A percentile compares a stretch with the other conserved stretches of the same genome.
Evolutionary conservation across 2,329 filamentous ascomycete genomes (phyloP).

Genomic region (Gaeumannomyces sp.): DNA sequence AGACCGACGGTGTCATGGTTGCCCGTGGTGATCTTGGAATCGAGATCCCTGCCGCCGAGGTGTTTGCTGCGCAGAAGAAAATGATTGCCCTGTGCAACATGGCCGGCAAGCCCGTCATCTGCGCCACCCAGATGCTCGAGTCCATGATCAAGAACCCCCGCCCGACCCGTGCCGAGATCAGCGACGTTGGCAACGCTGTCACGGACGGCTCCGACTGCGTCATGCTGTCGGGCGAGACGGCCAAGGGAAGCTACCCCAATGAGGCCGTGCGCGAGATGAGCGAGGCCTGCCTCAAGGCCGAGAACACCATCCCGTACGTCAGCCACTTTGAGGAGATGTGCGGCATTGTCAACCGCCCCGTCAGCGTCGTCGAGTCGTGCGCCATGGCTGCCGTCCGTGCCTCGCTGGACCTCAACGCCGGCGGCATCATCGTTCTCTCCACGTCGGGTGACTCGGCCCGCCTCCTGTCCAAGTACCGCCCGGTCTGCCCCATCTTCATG

Average conservation of each 20-base stretch:
- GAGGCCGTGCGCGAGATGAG: conserved; percentile 97
- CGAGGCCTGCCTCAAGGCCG: conserved; percentile 91
- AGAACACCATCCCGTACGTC: conserved; percentile 96
- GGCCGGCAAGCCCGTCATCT: conserved; percentile 97
- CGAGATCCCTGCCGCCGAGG: conserved; percentile 96
- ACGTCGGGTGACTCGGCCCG: conserved; percentile 94
- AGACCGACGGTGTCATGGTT: conserved; percentile 99
- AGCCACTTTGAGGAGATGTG: conserved; percentile 94
- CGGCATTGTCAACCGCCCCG: conserved; percentile 73
- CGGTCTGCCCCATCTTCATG: conserved; percentile 99
- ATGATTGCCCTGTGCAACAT: conserved; percentile 99
- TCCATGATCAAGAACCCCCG: conserved; percentile 99
- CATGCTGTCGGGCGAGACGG: conserved; percentile 98
- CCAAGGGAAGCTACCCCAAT: conserved; percentile 90
- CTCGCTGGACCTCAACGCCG: conserved; percentile 91
- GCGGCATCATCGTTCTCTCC: conserved; percentile 91
- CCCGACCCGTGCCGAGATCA: conserved; percentile 96
- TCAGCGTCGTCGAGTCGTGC: conserved; percentile 85
- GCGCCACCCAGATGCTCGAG: conserved; percentile 99
- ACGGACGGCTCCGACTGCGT: conserved; percentile 98
- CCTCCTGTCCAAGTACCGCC: conserved; percentile 95
- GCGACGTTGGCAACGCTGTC: conserved; percentile 95
- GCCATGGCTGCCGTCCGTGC: conserved; percentile 96
- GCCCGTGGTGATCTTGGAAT: conserved; percentile 98
- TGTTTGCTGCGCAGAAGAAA: conserved; percentile 99